Percentiles rank a stretch among this genome's conserved stretches.
These are phyloP conservation scores for Tritrichomonas musculus DNA, from an alignment of 208 protist genomes.

Conservation along the genomic window DNA sequence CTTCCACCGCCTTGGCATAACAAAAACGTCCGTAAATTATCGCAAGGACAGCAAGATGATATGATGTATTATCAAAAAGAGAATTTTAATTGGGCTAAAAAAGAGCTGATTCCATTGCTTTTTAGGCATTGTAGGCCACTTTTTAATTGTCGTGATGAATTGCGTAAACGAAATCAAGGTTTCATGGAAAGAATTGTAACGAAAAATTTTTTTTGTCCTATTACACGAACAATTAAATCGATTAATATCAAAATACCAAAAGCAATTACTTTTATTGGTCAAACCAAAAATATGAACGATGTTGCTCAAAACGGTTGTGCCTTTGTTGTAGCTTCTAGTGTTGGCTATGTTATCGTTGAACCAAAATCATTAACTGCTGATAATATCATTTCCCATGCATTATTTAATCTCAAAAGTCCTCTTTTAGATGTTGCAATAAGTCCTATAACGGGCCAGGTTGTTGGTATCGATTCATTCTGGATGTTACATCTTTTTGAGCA, in stretches of 20 bases:
- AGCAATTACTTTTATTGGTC: neutral
- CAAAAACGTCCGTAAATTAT: neutral
- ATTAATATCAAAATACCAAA: neutral
- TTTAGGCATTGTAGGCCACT: neutral
- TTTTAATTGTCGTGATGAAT: neutral
- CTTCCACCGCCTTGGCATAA: neutral
- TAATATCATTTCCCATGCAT: neutral
- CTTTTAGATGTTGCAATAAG: slow-evolving; percentile 1
- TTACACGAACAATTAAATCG: neutral
- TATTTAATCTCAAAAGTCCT: neutral
- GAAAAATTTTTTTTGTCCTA: neutral
- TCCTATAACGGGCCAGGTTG: neutral
- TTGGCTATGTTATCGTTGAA: neutral
- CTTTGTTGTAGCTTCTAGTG: neutral
- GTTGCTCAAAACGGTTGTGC: neutral
- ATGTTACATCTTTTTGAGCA: neutral
- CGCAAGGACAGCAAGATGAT: neutral
- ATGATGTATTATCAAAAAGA: neutral
- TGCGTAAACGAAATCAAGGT: neutral
- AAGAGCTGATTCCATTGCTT: neutral
- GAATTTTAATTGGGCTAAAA: neutral
- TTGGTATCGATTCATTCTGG: neutral
- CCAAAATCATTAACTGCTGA: neutral
- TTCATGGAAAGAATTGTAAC: neutral
- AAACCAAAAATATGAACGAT: too few species aligned